A percentile compares a stretch with the other conserved stretches of the same genome.
Evolutionary conservation across 768 basidiomycete genomes (phyloP).

Genomic region (Kwoniella botswanensis): DNA sequence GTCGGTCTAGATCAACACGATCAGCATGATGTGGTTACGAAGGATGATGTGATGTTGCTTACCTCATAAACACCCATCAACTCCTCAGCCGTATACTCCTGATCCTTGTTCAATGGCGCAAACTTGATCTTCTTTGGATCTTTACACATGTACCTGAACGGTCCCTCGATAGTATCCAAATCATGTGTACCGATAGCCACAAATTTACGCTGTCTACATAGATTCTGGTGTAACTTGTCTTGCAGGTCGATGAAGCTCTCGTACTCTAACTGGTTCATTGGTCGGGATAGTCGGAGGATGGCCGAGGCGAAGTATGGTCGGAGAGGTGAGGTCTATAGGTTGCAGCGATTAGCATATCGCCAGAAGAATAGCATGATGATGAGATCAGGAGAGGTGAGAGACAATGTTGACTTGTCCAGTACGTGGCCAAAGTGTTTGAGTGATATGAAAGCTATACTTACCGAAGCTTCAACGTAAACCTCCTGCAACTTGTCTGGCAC

Average conservation of each 20-base stretch:
- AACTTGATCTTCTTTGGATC: conserved; percentile 88
- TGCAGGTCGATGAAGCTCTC: conserved; percentile 99
- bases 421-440: too few relatives aligned
- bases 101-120: conserved; percentile 77
- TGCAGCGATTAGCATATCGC: neutral
- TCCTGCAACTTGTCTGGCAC: conserved; percentile 71
- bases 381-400: too few relatives aligned
- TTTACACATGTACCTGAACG: conserved; percentile 66
- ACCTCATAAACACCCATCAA: conserved; percentile 95
- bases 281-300: conserved; percentile 80
- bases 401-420: too few relatives aligned
- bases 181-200: conserved; percentile 98
- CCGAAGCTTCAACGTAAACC: conserved; percentile 74
- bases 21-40: neutral
- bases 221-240: conserved; percentile 96
- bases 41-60: conserved; percentile 30
- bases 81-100: conserved; percentile 82
- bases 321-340: conserved; percentile 73
- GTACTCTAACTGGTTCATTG: conserved; percentile 84
- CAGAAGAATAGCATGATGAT: too few relatives aligned
- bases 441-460: conserved; percentile 54
- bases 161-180: conserved; percentile 81
- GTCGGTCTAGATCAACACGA: conserved; percentile 69
- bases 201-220: conserved; percentile 84
- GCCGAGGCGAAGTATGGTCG: conserved; percentile 91